Base-by-base conservation (phyloP, 2,329 filamentous ascomycete genomes). In the Colletotrichum sp. region DNA sequence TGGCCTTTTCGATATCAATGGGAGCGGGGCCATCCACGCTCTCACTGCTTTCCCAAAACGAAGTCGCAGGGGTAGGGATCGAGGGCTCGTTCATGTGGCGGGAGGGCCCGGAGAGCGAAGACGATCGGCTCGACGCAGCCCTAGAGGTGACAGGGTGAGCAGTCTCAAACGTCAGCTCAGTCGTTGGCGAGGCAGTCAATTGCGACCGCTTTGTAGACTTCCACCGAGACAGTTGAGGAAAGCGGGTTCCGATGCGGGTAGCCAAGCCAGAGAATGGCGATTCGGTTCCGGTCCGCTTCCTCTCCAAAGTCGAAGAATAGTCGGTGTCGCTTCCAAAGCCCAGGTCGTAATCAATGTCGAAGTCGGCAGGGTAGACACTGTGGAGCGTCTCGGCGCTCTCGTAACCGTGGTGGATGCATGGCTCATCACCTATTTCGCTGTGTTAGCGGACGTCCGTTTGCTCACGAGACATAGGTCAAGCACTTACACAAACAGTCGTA, bases 111-210 rank as follows among this genome's bases (percentile, higher is more conserved):
- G 95, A 95, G 69, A 95, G 87, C n/a, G 94, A 96, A 2, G 95
- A 96, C 2, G 95, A 94, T 69, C 94, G 91, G 80, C 95, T 95
- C 4, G 95, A 96, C 4, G 93, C 89, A 9, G 92, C 90, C 65
- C 90, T 88, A 3, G 93, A 94, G 21, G 44, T 49, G n/a, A 72
- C 57, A 5, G 93, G 92, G 28, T 95, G 88, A 69, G 93, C 92
- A 73, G 93, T 95, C 81, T 98, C 96, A 66, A 98, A 90, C 18
- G 92, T 95, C 28, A 96, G 90, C 81, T 98, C 96, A 57, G 97
- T 98, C 77, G 93, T 93, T 1, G 95, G 94, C 1, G 87, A 89
- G 15, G 88, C 85, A 62, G 87, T 87, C 16, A 86, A 82, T 70
- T 87, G 87, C n/a, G 85, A 82, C 44, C 87, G 86, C 75, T 86